phyloP scores from a whole-genome alignment of 805 yeast genomes.

The Lachancea waltii region DNA sequence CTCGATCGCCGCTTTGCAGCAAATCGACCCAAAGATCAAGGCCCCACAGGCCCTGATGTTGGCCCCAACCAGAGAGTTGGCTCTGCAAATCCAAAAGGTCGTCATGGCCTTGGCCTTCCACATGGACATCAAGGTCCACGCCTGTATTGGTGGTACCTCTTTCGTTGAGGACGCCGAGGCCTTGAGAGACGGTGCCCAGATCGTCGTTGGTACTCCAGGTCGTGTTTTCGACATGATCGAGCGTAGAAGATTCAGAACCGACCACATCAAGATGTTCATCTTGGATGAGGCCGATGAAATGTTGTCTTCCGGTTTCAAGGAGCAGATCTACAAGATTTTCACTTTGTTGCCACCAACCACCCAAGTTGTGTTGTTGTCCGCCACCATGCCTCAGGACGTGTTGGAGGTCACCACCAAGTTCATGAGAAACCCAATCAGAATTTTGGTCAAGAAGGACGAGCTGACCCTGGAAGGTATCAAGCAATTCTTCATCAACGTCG shows the following conservation, averaged over 20 bases:
- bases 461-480: conserved; percentile 90
- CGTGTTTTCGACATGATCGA: conserved; percentile 94
- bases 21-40: conserved; percentile 64
- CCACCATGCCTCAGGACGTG: conserved; percentile 89
- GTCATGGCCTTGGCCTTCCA: conserved; percentile 83
- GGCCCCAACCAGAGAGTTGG: conserved; percentile 97
- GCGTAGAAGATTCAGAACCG: conserved; percentile 75
- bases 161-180: conserved; percentile 83
- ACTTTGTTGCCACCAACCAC: conserved; percentile 73
- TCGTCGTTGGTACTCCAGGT: conserved; percentile 98
- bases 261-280: conserved; percentile 85
- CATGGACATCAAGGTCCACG: conserved; percentile 87
- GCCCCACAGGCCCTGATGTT: conserved; percentile 88
- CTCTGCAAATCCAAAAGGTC: conserved; percentile 92
- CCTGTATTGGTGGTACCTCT: conserved; percentile 96
- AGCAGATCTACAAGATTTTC: conserved; percentile 90
- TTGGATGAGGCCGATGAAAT: conserved; percentile 98
- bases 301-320: conserved; percentile 81
- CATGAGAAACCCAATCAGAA: conserved; percentile 89
- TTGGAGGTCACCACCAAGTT: conserved; percentile 87
- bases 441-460: conserved; percentile 90
- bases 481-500: conserved; percentile 86
- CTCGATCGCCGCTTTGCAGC: conserved; percentile 72
- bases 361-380: conserved; percentile 92
- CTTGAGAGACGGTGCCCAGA: conserved; percentile 79